These are phyloP conservation scores for Fusarium torulosum DNA, from an alignment of 2,329 filamentous ascomycete species.

Conservation along the genomic window DNA sequence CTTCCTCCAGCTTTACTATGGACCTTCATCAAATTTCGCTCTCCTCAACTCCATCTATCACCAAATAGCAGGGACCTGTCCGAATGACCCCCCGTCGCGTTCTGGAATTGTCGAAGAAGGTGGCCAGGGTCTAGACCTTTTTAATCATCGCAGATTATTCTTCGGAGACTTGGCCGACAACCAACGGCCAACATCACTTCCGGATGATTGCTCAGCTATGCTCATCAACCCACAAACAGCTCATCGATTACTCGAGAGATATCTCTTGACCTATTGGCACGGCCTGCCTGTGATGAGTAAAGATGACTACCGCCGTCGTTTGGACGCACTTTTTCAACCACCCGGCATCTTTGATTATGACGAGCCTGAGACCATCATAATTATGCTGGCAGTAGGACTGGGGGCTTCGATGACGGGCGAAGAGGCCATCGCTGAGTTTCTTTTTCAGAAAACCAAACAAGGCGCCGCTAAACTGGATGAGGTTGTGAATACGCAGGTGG, in stretches of 20 bases:
- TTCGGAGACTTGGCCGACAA: conserved; percentile 55
- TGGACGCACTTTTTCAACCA: conserved; percentile 53
- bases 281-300: conserved; percentile 54
- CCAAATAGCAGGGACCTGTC: conserved; percentile 49
- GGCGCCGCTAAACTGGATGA: conserved; percentile 55
- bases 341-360: conserved; percentile 51
- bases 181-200: conserved; percentile 44
- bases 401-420: conserved; percentile 56
- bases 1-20: conserved; percentile 60
- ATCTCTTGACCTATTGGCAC: conserved; percentile 57
- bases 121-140: conserved; percentile 51
- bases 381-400: conserved; percentile 54
- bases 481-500: conserved; percentile 58
- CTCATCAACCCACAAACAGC: conserved; percentile 56
- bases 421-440: conserved; percentile 55
- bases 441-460: conserved; percentile 59
- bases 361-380: conserved; percentile 52
- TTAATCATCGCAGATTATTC: conserved; percentile 49
- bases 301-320: conserved; percentile 51
- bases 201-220: conserved; percentile 48
- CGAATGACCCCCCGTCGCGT: conserved; percentile 39
- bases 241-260: conserved; percentile 55
- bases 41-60: conserved; percentile 54
- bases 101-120: conserved; percentile 49
- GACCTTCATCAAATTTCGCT: conserved; percentile 60